phyloP scores from a whole-genome alignment of 257 asterid species.

The Nemophila menziesii region DNA sequence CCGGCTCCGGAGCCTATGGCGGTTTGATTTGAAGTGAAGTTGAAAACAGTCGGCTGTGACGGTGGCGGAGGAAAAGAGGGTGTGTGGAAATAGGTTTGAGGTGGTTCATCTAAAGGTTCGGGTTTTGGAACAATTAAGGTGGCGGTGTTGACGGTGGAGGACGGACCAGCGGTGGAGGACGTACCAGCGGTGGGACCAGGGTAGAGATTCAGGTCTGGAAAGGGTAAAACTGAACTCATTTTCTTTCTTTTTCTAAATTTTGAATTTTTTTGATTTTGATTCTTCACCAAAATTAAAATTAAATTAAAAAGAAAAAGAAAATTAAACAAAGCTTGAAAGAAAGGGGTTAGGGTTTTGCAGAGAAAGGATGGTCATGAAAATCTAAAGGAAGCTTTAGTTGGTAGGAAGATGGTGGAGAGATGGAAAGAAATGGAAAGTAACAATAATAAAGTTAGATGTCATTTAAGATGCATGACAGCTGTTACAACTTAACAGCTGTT shows the following conservation, averaged over 20 bases:
- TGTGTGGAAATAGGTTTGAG: background rate
- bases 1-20: too few species aligned
- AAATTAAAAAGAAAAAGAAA: too few species aligned
- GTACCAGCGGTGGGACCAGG: constrained; percentile 2
- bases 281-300: background rate
- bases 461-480: too few species aligned
- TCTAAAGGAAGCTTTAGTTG: too few species aligned
- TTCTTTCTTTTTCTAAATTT: background rate
- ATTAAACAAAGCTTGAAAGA: background rate
- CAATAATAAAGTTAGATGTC: too few species aligned
- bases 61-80: background rate
- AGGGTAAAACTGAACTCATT: background rate
- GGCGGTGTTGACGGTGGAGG: constrained; percentile 10
- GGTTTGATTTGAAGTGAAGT: background rate
- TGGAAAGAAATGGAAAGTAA: too few species aligned
- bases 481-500: too few species aligned
- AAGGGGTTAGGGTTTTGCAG: background rate
- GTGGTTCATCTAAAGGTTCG: constrained; percentile 29
- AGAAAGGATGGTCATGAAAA: background rate
- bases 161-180: background rate
- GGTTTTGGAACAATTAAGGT: constrained; percentile 25
- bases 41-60: background rate
- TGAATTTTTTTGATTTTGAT: background rate
- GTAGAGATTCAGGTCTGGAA: constrained; percentile 7
- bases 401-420: too few species aligned